Conservation (phyloP, 495 filamentous ascomycete species). For the Penicillium taxi region DNA sequence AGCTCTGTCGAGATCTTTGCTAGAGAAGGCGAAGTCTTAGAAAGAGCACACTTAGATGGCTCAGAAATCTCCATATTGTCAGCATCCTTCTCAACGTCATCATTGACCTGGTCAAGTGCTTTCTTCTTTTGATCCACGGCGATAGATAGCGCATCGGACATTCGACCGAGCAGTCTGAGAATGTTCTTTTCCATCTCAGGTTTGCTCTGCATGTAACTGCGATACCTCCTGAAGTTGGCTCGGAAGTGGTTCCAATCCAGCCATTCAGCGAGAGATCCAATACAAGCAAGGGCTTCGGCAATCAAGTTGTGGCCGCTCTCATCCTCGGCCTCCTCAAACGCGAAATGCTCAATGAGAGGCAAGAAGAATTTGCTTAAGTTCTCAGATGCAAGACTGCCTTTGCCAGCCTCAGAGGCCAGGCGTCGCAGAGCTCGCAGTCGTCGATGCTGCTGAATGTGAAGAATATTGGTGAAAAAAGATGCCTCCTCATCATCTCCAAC, state of each 20-base stretch:
- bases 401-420: conserved; percentile 56
- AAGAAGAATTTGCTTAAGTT: conserved; percentile 84
- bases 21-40: conserved; percentile 57
- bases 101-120: conserved; percentile 27
- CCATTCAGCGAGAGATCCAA: conserved; percentile 63
- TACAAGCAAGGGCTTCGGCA: conserved; percentile 68
- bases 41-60: conserved; percentile 41
- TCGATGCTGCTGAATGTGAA: conserved; percentile 85
- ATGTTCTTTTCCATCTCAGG: conserved; percentile 79
- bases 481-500: conserved; percentile 76
- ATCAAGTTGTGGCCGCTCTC: conserved; percentile 76
- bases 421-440: conserved; percentile 76
- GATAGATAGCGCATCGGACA: conserved; percentile 63
- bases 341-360: conserved; percentile 86
- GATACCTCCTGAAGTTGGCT: conserved; percentile 70
- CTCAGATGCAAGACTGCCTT: conserved; percentile 55
- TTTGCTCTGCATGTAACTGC: conserved; percentile 69
- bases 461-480: conserved; percentile 85
- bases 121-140: conserved; percentile 38
- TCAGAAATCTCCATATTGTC: conserved; percentile 23
- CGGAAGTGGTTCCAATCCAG: conserved; percentile 90
- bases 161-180: conserved; percentile 68
- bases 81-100: conserved; percentile 16
- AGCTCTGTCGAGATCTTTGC: conserved; percentile 69
- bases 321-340: conserved; percentile 70